A percentile compares a stretch with the other conserved stretches of the same genome.
phyloP scores from a whole-genome alignment of 2,329 filamentous ascomycete species.

The Pseudodiploospora longispora region DNA sequence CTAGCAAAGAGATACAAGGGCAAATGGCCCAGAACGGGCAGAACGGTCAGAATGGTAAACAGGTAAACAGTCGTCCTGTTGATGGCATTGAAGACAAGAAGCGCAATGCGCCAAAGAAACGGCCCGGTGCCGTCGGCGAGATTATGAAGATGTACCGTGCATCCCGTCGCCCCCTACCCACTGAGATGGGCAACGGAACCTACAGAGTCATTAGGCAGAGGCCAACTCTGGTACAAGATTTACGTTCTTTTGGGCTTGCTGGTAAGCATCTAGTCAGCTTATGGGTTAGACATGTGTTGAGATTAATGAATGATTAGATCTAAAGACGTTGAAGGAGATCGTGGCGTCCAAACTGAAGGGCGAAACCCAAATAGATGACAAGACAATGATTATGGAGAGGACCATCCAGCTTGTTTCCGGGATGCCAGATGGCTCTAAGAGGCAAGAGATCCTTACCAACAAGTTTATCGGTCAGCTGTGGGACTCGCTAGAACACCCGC shows the following conservation, averaged over 20 bases:
- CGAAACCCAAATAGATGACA: conserved; percentile 59
- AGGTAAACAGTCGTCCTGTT: conserved; percentile 9
- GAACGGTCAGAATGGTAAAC: conserved; percentile 13
- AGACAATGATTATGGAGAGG: conserved; percentile 68
- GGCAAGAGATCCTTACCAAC: conserved; percentile 56
- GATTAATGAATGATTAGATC: conserved; percentile 34
- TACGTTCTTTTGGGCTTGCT: conserved; percentile 44
- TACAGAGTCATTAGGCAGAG: conserved; percentile 42
- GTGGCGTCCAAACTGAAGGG: conserved; percentile 56
- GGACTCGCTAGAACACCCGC: conserved; percentile 65
- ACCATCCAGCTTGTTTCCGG: conserved; percentile 62
- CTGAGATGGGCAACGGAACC: conserved; percentile 54
- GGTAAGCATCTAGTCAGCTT: conserved; percentile 22
- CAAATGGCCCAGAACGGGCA: conserved; percentile 1
- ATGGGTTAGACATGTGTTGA: too few relatives aligned
- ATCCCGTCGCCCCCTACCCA: conserved; percentile 54
- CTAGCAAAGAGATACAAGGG: conserved; percentile 7
- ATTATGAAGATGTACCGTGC: conserved; percentile 32
- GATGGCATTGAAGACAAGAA: not conserved
- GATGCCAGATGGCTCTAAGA: conserved; percentile 54
- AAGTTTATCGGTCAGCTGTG: conserved; percentile 62
- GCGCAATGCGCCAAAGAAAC: conserved; percentile 7
- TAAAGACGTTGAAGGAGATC: conserved; percentile 54
- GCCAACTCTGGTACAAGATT: conserved; percentile 45
- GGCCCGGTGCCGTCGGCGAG: conserved; percentile 8